Evolutionary conservation across 148 eudicot genomes (phyloP).

Genomic region (Vaccinium darrowii): DNA sequence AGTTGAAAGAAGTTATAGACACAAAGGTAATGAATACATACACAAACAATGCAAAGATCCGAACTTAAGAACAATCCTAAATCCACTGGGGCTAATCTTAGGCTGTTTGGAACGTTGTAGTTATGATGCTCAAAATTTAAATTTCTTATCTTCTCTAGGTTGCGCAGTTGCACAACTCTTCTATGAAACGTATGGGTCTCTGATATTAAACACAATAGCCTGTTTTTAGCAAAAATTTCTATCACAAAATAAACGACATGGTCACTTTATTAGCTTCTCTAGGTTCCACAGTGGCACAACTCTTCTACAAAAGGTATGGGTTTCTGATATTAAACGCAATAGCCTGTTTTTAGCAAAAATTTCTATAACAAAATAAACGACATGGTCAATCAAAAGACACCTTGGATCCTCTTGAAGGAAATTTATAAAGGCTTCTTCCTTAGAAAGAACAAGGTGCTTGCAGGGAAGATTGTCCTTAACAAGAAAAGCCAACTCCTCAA

Average conservation of each 20-base stretch:
- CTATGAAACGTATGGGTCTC: not conserved
- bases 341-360: not conserved
- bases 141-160: not conserved
- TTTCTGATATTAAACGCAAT: not conserved
- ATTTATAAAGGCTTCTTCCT: conserved; percentile 73
- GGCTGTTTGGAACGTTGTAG: not conserved
- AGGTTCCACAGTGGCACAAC: not conserved
- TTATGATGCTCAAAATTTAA: not conserved
- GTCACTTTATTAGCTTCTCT: not conserved
- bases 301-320: not conserved
- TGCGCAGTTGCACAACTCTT: not conserved
- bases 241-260: not conserved
- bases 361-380: not conserved
- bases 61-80: not conserved
- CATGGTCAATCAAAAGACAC: conserved; percentile 28
- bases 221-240: not conserved
- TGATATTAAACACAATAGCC: not conserved
- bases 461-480: conserved; percentile 75
- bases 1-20: not conserved
- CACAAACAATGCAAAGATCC: not conserved
- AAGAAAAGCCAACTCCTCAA: conserved; percentile 93
- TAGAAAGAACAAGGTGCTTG: conserved; percentile 82
- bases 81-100: not conserved
- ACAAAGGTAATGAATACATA: not conserved
- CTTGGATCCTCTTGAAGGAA: conserved; percentile 73